Base-by-base conservation (phyloP, 192 early-diverging fungal species). In the Haplosporangium gracile region DNA sequence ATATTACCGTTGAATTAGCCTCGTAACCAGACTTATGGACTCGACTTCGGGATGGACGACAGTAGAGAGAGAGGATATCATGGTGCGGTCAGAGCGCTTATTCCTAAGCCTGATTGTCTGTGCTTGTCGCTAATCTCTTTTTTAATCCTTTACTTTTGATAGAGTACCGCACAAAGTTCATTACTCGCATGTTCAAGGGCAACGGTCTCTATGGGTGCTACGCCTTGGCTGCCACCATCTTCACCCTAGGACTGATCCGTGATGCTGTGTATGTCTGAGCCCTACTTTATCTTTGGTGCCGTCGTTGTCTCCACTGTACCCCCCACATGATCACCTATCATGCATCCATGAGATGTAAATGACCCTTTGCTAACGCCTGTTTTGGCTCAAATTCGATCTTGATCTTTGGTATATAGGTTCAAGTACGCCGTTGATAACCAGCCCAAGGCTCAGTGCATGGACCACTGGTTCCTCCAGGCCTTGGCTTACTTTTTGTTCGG, bases 181-280 rank as follows among this genome's bases (percentile, higher is more conserved):
- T 97, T 16, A 96, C 95, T 9, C 88, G 89, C 70, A 79, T 98
- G 8, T 92, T 94, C 49, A 91, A 92, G 16, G 93, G 93, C 72
- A 96, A 94, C 82, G 74, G 88, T 42, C 89, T 93, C 75, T 69
- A 85, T 47, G 97, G 96, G 18, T 97, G 97, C 90, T 97, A 96
- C 78, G 89, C 91, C 9, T 91, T 98, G n/a, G 96, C 96, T 22
- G 83, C 91, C 32, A 91, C 94, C 29, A 97, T 98, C 71, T 98
- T 98, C 78, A 78, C 83, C 11, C 89, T 98, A 26, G 97, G 97
- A 32, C 85, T 98, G 60, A 60, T 96, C 26, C 94, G 97, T 70
- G 97, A 98, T 88, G 94, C 89, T 60, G 78, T 96, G 89, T 95
- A 90, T 84, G 88, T 51, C 49, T 51, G 29, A 42, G 20, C 11